These are phyloP conservation scores for Polychytrium aggregatum DNA, from an alignment of 192 early-diverging fungal genomes.

Conservation along the genomic window DNA sequence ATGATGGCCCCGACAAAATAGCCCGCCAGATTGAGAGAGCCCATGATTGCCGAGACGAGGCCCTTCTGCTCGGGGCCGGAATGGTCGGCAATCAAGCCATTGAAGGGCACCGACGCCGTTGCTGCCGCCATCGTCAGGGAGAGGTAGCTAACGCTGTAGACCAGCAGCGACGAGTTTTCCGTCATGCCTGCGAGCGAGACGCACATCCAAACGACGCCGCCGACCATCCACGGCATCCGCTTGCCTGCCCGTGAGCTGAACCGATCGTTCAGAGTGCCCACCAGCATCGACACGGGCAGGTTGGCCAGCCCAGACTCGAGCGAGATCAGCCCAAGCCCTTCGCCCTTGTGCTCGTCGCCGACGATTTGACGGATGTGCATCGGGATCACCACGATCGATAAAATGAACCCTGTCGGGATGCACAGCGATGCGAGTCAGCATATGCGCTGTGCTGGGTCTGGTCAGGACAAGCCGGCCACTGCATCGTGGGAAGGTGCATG, in stretches of 20 bases:
- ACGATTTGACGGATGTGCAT: constrained; percentile 20
- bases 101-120: constrained; percentile 28
- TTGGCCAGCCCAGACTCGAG: constrained; percentile 20
- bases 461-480: no score
- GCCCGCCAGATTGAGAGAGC: constrained; percentile 23
- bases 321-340: constrained; percentile 19
- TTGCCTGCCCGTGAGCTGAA: constrained; percentile 10
- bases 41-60: constrained; percentile 25
- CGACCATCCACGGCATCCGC: constrained; percentile 21
- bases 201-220: constrained; percentile 20
- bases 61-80: constrained; percentile 27
- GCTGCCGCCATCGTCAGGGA: constrained; percentile 14
- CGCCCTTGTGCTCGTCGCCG: constrained; percentile 23
- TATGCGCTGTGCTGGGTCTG: no score
- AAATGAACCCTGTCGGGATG: constrained; percentile 22
- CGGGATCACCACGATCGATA: constrained; percentile 22
- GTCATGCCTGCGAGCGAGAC: constrained; percentile 15
- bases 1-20: constrained; percentile 25
- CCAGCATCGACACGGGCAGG: constrained; percentile 20
- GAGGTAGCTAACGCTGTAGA: constrained; percentile 24
- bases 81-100: constrained; percentile 29
- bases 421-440: no score
- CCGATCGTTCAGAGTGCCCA: constrained; percentile 30
- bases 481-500: no score
- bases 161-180: constrained; percentile 3